Percentiles rank a stretch among this genome's conserved stretches.
phyloP scores from a whole-genome alignment of 345 rosid species.

The Salix exigua region DNA sequence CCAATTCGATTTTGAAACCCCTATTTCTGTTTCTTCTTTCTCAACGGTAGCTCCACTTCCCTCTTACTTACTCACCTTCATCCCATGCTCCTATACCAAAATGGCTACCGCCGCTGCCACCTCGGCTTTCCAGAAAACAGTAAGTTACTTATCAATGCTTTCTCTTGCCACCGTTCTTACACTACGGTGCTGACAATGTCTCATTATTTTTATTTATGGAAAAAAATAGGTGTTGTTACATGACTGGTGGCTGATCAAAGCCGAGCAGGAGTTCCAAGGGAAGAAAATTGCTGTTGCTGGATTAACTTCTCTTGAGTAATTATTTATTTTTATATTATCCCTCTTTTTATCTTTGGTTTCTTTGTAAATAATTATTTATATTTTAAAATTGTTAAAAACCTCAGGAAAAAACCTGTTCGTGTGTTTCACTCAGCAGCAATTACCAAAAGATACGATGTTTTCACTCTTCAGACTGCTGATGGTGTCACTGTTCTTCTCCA shows the following conservation, averaged over 20 bases:
- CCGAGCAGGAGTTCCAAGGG: slow-evolving; percentile 42
- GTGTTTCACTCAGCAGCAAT: slow-evolving; percentile 75
- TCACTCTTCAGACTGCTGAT: slow-evolving; percentile 69
- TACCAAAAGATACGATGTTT: slow-evolving; percentile 45
- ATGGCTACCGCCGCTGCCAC: too few species aligned
- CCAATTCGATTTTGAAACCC: too few species aligned
- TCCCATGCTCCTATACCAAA: too few species aligned
- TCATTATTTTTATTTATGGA: not conserved
- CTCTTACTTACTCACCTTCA: too few species aligned
- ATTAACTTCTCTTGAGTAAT: slow-evolving; percentile 43
- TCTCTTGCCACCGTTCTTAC: too few species aligned
- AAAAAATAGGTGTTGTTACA: slow-evolving; percentile 45
- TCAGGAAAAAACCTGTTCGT: slow-evolving; percentile 47
- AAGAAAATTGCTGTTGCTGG: slow-evolving; percentile 77
- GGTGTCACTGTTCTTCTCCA: slow-evolving; percentile 47
- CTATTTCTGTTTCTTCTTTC: too few species aligned
- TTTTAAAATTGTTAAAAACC: not conserved
- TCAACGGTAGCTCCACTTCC: too few species aligned
- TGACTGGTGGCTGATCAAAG: slow-evolving; percentile 75
- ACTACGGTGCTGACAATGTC: too few species aligned
- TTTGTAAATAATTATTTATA: not conserved
- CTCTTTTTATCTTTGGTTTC: not conserved
- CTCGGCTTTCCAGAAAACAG: too few species aligned
- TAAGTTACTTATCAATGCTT: too few species aligned
- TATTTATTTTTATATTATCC: not conserved